These are phyloP conservation scores for Suillus americanus DNA, from an alignment of 768 basidiomycete species.

Conservation along the genomic window DNA sequence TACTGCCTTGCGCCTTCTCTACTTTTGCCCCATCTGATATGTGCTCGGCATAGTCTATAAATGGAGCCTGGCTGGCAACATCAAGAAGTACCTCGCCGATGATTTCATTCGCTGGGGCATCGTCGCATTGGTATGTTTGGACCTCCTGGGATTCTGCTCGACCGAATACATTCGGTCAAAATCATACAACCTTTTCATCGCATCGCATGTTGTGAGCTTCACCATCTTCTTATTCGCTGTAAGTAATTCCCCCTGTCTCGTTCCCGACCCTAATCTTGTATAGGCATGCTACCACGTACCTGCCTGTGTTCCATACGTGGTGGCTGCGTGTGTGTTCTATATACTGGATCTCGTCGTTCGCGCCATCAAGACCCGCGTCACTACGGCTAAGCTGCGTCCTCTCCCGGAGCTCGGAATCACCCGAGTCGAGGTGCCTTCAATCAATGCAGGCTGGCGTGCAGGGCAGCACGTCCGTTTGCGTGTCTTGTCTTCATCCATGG, in stretches of 20 bases:
- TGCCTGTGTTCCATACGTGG: constrained; percentile 39
- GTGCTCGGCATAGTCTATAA: constrained; percentile 21
- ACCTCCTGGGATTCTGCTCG: constrained; percentile 39
- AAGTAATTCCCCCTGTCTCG: constrained; percentile 12
- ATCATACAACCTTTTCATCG: constrained; percentile 45
- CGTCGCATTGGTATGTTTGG: constrained; percentile 34
- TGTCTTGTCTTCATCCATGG: constrained; percentile 40
- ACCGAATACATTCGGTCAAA: constrained; percentile 40
- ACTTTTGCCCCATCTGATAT: background rate
- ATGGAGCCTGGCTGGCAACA: constrained; percentile 26
- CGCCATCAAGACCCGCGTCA: constrained; percentile 45
- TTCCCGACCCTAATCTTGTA: constrained; percentile 2
- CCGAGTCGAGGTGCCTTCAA: constrained; percentile 42
- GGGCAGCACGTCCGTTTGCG: constrained; percentile 62
- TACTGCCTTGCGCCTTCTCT: constrained; percentile 1
- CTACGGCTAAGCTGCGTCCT: constrained; percentile 42
- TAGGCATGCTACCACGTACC: constrained; percentile 26
- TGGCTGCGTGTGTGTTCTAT: constrained; percentile 40
- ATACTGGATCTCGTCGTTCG: constrained; percentile 46
- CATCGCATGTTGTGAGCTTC: constrained; percentile 43
- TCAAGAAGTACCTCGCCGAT: constrained; percentile 13
- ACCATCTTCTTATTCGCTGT: constrained; percentile 39
- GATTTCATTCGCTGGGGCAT: constrained; percentile 29
- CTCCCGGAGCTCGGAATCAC: constrained; percentile 47
- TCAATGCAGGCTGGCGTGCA: constrained; percentile 55